phyloP scores from a whole-genome alignment of 2,329 filamentous ascomycete species.

The Colletotrichum incanum region DNA sequence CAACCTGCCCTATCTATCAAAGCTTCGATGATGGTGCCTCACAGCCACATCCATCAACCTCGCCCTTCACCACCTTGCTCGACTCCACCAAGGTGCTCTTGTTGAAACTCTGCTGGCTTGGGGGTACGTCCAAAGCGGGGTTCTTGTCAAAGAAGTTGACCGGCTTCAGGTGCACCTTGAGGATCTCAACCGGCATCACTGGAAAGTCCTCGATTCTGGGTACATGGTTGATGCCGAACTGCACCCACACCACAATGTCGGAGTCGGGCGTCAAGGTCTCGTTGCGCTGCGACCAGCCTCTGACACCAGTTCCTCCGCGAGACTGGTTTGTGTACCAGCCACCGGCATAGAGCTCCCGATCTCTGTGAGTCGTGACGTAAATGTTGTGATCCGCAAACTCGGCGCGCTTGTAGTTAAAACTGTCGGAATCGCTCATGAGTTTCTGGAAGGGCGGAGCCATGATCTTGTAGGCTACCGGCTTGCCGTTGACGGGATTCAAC shows the following conservation, averaged over 20 bases:
- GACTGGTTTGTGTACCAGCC: slow-evolving; percentile 42
- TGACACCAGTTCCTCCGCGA: slow-evolving; percentile 31
- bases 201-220: slow-evolving; percentile 72
- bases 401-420: slow-evolving; percentile 40
- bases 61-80: neutral
- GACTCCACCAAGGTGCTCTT: slow-evolving; percentile 33
- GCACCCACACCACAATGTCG: slow-evolving; percentile 65
- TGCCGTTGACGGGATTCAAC: slow-evolving; percentile 40
- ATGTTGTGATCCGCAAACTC: slow-evolving; percentile 41
- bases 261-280: slow-evolving; percentile 29
- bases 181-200: slow-evolving; percentile 72
- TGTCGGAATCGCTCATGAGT: slow-evolving; percentile 38
- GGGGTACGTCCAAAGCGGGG: slow-evolving; percentile 57
- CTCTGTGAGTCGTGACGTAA: slow-evolving; percentile 39
- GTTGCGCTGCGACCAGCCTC: slow-evolving; percentile 34
- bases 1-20: neutral
- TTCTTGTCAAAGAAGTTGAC: slow-evolving; percentile 69
- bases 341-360: slow-evolving; percentile 38
- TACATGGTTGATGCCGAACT: slow-evolving; percentile 71
- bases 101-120: slow-evolving; percentile 42
- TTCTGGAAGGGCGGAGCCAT: slow-evolving; percentile 38
- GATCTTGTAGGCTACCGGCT: slow-evolving; percentile 43
- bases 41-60: slow-evolving; percentile 7
- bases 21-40: slow-evolving; percentile 21
- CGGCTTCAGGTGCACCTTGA: slow-evolving; percentile 64